Conservation (phyloP, 805 yeast genomes). For the Ogataea corticis region DNA sequence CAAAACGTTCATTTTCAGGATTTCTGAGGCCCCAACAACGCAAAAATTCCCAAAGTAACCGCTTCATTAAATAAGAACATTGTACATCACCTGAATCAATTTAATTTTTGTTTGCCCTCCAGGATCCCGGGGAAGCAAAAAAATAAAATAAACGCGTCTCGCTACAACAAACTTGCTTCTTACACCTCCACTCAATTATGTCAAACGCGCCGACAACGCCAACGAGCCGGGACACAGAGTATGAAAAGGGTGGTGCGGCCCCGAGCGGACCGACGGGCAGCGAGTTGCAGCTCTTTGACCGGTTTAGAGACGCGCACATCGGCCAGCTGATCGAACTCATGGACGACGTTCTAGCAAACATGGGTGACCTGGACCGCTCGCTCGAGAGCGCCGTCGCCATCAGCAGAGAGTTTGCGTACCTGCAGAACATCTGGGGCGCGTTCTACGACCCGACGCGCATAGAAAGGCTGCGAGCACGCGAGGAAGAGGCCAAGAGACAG, state of each 20-base stretch:
- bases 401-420: slow-evolving; percentile 21
- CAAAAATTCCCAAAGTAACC: no score
- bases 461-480: slow-evolving; percentile 13
- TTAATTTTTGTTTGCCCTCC: no score
- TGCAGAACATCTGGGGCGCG: slow-evolving; percentile 25
- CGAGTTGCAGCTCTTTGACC: slow-evolving; percentile 19
- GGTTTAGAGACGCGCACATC: slow-evolving; percentile 21
- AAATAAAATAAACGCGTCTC: no score
- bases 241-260: background rate
- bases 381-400: slow-evolving; percentile 23
- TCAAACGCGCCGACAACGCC: slow-evolving; percentile 10
- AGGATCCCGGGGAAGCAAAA: no score
- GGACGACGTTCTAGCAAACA: slow-evolving; percentile 20
- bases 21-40: no score
- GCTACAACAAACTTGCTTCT: no score
- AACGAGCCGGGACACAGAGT: slow-evolving; percentile 9
- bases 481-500: slow-evolving; percentile 8
- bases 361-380: slow-evolving; percentile 24
- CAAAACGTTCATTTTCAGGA: no score
- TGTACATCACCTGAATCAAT: no score
- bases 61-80: no score
- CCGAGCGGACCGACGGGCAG: slow-evolving; percentile 5
- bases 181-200: background rate
- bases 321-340: slow-evolving; percentile 18
- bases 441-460: slow-evolving; percentile 23